Conservation (phyloP, 495 filamentous ascomycete species). For the Haplographium delicatum region DNA sequence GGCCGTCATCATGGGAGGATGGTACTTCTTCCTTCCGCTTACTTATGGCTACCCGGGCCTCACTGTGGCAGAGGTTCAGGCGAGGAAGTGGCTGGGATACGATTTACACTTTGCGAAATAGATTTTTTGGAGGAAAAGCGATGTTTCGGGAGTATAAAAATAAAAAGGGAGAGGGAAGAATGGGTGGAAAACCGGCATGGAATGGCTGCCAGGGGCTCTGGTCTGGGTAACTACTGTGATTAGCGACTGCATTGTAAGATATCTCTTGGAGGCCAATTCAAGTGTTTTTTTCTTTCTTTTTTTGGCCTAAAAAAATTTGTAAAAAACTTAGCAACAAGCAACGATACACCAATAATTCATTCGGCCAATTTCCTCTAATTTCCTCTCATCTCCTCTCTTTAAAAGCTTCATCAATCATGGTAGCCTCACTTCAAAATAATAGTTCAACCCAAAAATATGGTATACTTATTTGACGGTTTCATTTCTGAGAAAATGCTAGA, state of each 20-base stretch:
- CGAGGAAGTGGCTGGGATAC: constrained; percentile 93
- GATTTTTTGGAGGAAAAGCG: not conserved
- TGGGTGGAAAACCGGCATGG: not conserved
- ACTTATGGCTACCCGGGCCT: constrained; percentile 96
- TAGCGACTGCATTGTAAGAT: constrained; percentile 21
- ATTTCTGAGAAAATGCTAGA: too few species aligned
- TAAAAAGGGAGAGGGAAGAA: not conserved
- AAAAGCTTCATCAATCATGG: too few species aligned
- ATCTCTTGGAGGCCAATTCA: not conserved
- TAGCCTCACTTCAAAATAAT: too few species aligned
- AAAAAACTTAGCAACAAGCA: too few species aligned
- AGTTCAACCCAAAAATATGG: too few species aligned
- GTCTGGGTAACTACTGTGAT: constrained; percentile 4
- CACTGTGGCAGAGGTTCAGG: constrained; percentile 69
- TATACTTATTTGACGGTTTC: too few species aligned
- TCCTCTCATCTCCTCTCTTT: too few species aligned
- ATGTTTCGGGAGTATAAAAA: not conserved
- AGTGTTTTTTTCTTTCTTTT: too few species aligned
- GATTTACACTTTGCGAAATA: constrained; percentile 99
- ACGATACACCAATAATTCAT: too few species aligned
- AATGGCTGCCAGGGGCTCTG: not conserved
- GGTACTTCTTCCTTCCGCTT: constrained; percentile 88
- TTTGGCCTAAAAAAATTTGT: too few species aligned
- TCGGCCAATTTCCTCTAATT: too few species aligned
- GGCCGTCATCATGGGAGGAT: constrained; percentile 64